Evolutionary conservation across 2,329 filamentous ascomycete genomes (phyloP), one percentile per base, ranked within the genome.

Genomic region (Pseudogymnoascus sp.): DNA sequence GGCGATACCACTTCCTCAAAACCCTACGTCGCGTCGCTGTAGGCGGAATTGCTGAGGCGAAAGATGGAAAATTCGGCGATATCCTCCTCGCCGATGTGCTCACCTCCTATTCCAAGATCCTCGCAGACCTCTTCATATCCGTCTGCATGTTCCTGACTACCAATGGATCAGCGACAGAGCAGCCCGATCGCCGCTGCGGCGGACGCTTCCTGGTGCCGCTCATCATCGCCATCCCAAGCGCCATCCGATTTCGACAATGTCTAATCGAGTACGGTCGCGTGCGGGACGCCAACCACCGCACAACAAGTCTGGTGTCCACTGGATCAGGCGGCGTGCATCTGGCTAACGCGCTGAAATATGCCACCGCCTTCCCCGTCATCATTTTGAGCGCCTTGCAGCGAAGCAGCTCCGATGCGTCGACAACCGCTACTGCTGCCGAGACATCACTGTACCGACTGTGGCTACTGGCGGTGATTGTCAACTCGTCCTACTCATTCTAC

Each of bases 401-500:
- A 65, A 86, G 74, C 79, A 81, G 75, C 74, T 83, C 73, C 36
- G 70, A 74, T 42, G 76, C 75, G 36, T 68, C 72, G 28, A 66
- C 68, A 12, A 73, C 73, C 37, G 75, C 73, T 21, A 74, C 69
- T 8, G 70, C 75, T 3, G 75, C 78, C 4, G 75, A 76, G 66
- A 73, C 77, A 2, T 70, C 73, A 0, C 72, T 84, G 64, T 82
- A 84, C 73, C 79, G 78, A 42, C 78, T 79, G 59, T 95, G 91
- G 87, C 78, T 96, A 31, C 76, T 83, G 37, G 89, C 89, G 46
- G 89, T 91, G 31, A 78, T 91, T 36, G 73, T 95, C 70, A 97
- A 99, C 75, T 96, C 91, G 12, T 80, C 89, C 50, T 99, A 96
- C 77, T 92, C 89, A n/a, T 97, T 97, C 79, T 99, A 95, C 81